Base-by-base conservation (phyloP, 148 eudicot genomes). In the Rhododendron williamsianum region DNA sequence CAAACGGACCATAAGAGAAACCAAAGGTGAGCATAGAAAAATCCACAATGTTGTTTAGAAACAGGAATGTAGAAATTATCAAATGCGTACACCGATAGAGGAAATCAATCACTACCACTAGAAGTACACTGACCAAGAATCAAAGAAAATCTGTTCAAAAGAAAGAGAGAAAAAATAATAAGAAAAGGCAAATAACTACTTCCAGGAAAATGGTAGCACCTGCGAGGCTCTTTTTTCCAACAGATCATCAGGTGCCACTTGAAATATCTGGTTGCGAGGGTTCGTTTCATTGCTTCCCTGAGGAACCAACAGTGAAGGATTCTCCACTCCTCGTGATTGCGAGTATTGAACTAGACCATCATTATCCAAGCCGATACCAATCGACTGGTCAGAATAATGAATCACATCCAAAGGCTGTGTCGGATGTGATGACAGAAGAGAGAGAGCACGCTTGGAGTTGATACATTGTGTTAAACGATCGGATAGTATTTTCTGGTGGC, bases 371-470 rank as follows among this genome's bases (percentile, higher is more conserved):
- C 36, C 76, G 45, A 12, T 80, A 80, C 80, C 71, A n/a, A 54
- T 33, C 10, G 84, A 84, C 58, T 81, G 84, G 46, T 13, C 43
- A 19, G 54, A 43, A 23, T 78, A 52, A 15, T 83, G 76, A 12
- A 77, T 63, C 80, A 27, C 23, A 78, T 83, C 63, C 82, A 18
- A 73, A 12, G 87, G 49, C 9, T 87, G 87, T 16, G 82, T 69
- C 35, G 84, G 52, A n/a, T 82, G 69, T 25, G 85, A 83, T 92
- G 93, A 92, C 93, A 92, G 93, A 92, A 92, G 93, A 92, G 92
- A 92, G 93, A 82, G 93, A 92, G 89, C 93, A 89, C 89, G 84
- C 65, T 85, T 85, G 58, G 88, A 87, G 77, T 74, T 71, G 58
- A 80, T 56, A 76, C 76, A 86, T 21, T 54, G 78, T 2, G 81